Evolutionary conservation across 345 rosid species (phyloP).

Genomic region (Salix purpurea): DNA sequence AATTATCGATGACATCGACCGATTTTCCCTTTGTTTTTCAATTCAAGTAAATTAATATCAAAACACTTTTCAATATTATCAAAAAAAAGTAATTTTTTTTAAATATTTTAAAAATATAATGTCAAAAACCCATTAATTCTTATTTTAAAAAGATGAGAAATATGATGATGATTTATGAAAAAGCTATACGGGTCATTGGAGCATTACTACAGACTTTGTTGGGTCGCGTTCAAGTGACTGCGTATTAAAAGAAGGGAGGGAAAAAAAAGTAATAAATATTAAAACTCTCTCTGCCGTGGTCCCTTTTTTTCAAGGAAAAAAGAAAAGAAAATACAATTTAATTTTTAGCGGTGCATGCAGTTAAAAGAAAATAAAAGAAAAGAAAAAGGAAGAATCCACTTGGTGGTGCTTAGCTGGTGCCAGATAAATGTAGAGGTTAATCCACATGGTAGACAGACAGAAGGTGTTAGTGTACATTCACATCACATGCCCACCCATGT

Average conservation of each 20-base stretch:
- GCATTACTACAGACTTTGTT: constrained; percentile 7
- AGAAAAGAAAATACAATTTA: too few relatives aligned
- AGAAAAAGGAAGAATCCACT: constrained; percentile 4
- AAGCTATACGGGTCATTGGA: neutral
- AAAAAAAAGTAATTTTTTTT: too few relatives aligned
- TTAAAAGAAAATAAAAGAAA: neutral
- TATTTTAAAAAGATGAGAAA: too few relatives aligned
- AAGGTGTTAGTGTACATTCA: constrained; percentile 39
- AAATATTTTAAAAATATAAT: too few relatives aligned
- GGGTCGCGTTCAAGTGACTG: constrained; percentile 20
- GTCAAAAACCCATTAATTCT: too few relatives aligned
- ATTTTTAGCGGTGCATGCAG: neutral
- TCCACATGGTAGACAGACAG: constrained; percentile 60
- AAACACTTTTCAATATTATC: too few relatives aligned
- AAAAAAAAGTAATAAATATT: neutral
- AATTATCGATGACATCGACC: neutral
- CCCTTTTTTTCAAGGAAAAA: neutral
- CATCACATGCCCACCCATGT: constrained; percentile 50
- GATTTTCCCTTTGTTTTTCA: too few relatives aligned
- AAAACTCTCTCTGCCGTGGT: neutral
- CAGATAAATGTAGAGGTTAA: constrained; percentile 52
- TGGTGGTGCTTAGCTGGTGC: constrained; percentile 62
- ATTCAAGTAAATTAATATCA: too few relatives aligned
- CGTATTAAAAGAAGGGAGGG: neutral
- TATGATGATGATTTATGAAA: constrained; percentile 6